These are phyloP conservation scores for Hypomontagnella submonticulosa DNA, from an alignment of 495 filamentous ascomycete genomes.

Conservation along the genomic window DNA sequence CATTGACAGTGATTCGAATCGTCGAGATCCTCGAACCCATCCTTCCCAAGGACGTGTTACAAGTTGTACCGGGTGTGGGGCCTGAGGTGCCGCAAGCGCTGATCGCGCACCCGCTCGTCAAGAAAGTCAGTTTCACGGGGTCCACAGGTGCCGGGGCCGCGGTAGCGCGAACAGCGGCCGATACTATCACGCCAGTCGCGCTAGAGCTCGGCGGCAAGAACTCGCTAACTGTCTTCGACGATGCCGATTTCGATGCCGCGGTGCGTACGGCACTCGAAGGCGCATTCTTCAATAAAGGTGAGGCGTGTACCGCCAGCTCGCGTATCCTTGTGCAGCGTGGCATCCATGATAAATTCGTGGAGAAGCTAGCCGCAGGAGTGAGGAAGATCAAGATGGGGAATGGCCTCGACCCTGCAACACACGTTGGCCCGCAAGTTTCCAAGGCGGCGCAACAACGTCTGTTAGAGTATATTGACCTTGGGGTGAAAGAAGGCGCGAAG, in stretches of 20 bases:
- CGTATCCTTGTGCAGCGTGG: constrained; percentile 20
- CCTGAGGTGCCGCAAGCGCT: constrained; percentile 69
- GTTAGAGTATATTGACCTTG: constrained; percentile 69
- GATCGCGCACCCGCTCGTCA: constrained; percentile 68
- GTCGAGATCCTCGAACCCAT: constrained; percentile 21
- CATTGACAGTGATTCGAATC: constrained; percentile 17
- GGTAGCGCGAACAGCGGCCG: constrained; percentile 17
- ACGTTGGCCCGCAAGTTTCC: constrained; percentile 23
- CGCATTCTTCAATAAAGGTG: constrained; percentile 29
- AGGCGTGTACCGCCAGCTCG: constrained; percentile 20
- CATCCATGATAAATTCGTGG: constrained; percentile 19
- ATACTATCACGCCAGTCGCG: constrained; percentile 21
- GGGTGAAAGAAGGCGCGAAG: constrained; percentile 71
- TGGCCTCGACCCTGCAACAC: constrained; percentile 18
- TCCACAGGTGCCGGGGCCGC: constrained; percentile 20
- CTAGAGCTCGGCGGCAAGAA: constrained; percentile 29
- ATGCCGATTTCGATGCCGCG: constrained; percentile 20
- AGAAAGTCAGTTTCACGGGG: constrained; percentile 78
- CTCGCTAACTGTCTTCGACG: constrained; percentile 14
- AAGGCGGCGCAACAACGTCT: constrained; percentile 47
- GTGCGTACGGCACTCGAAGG: constrained; percentile 22
- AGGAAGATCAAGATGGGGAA: constrained; percentile 23
- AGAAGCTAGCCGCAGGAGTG: constrained; percentile 17
- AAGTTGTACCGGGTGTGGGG: constrained; percentile 10
- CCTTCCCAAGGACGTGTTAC: constrained; percentile 19